phyloP scores from a whole-genome alignment of 176 grass and related monocot species.

The Aegilops speltoides region DNA sequence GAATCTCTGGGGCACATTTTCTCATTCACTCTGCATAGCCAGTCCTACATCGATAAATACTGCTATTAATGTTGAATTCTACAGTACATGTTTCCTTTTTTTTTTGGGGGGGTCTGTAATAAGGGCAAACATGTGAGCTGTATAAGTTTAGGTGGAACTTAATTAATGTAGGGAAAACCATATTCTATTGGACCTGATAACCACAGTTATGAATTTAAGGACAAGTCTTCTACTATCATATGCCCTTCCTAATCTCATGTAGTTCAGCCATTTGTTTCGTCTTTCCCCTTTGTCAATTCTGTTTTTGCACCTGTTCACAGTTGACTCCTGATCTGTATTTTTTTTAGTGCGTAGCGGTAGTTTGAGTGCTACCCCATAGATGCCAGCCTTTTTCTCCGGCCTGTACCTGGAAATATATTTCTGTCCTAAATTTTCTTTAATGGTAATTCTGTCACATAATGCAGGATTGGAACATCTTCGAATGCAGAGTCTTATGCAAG shows the following conservation, averaged over 20 bases:
- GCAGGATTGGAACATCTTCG: constrained; percentile 57
- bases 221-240: not conserved
- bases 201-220: constrained; percentile 14
- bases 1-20: too few relatives aligned
- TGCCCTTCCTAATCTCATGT: not conserved
- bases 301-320: not conserved
- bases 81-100: not conserved
- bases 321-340: not conserved
- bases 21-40: constrained; percentile 11
- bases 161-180: not conserved
- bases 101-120: not conserved
- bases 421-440: constrained; percentile 8
- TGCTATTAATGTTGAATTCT: constrained; percentile 3
- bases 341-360: not conserved
- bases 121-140: not conserved
- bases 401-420: constrained; percentile 4
- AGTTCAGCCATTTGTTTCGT: not conserved
- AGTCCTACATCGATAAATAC: constrained; percentile 10
- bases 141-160: not conserved
- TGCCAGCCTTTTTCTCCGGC: not conserved
- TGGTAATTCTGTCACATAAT: constrained; percentile 27
- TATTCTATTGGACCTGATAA: constrained; percentile 14
- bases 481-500: constrained; percentile 59
- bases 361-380: not conserved
- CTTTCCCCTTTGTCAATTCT: not conserved